Conservation (phyloP, 129 eudicot genomes). For the Sambucus nigra region DNA sequence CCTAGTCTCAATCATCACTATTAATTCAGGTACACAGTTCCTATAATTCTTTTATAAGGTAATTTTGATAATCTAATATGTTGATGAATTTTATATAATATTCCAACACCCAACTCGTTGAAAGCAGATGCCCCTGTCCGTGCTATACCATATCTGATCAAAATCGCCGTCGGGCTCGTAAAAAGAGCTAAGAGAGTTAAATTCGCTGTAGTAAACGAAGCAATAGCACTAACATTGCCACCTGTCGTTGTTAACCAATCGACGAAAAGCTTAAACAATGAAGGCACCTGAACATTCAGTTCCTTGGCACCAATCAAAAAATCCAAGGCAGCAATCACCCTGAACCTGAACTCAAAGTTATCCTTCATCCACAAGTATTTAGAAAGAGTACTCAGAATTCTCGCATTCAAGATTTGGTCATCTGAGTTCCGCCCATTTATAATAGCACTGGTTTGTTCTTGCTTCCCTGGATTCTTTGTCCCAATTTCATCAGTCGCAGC, state of each 20-base stretch:
- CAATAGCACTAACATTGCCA: slow-evolving; percentile 62
- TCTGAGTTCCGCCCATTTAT: slow-evolving; percentile 11
- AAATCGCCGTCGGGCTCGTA: slow-evolving; percentile 81
- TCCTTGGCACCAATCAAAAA: slow-evolving; percentile 42
- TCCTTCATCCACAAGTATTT: slow-evolving; percentile 46
- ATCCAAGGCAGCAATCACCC: slow-evolving; percentile 40
- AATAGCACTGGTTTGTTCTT: slow-evolving; percentile 5
- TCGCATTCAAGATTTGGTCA: slow-evolving; percentile 23
- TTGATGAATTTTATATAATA: too few relatives aligned
- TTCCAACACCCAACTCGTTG: slow-evolving; percentile 94
- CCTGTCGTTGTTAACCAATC: slow-evolving; percentile 89
- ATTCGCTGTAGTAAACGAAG: slow-evolving; percentile 72
- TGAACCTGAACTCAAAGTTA: slow-evolving; percentile 35
- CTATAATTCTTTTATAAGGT: too few relatives aligned
- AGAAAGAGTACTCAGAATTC: slow-evolving; percentile 26
- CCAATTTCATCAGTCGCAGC: slow-evolving; percentile 2
- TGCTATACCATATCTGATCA: slow-evolving; percentile 89
- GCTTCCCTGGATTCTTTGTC: slow-evolving; percentile 14
- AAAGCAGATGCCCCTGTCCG: slow-evolving; percentile 86
- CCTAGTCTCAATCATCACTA: too few relatives aligned
- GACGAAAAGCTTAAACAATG: slow-evolving; percentile 85
- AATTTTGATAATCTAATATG: too few relatives aligned
- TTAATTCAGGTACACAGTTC: too few relatives aligned
- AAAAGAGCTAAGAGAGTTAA: slow-evolving; percentile 64
- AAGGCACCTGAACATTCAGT: slow-evolving; percentile 90